These are phyloP conservation scores for Arthrobotrys iridis DNA, from an alignment of 2,329 filamentous ascomycete species.

Conservation along the genomic window DNA sequence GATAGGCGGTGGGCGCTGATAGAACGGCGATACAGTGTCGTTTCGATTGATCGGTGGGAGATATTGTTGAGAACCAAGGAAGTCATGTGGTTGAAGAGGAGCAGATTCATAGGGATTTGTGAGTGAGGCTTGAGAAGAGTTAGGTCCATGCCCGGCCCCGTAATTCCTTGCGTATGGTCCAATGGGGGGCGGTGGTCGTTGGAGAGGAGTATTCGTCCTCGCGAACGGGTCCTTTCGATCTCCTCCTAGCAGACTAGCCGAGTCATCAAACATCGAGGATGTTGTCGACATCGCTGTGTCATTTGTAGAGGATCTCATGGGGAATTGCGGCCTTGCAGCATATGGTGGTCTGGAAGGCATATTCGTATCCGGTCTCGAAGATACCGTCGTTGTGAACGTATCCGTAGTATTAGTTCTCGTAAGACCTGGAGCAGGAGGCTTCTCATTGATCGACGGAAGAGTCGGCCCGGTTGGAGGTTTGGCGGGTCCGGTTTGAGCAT, in stretches of 20 bases:
- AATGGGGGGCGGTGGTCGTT: slow-evolving; percentile 37
- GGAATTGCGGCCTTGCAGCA: slow-evolving; percentile 32
- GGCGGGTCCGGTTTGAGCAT: slow-evolving; percentile 1
- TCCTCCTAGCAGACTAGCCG: slow-evolving; percentile 17
- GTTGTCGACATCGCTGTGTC: slow-evolving; percentile 17
- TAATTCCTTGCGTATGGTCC: slow-evolving; percentile 39
- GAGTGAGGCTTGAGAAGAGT: slow-evolving; percentile 40
- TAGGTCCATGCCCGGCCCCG: slow-evolving; percentile 7
- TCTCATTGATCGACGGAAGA: slow-evolving; percentile 35
- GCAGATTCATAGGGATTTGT: slow-evolving; percentile 47
- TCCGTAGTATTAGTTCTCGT: slow-evolving; percentile 51
- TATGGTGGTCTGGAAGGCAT: slow-evolving; percentile 44
- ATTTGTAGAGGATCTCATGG: slow-evolving; percentile 22
- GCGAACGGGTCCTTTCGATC: slow-evolving; percentile 40
- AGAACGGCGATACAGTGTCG: slow-evolving; percentile 46
- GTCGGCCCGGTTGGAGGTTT: slow-evolving; percentile 21
- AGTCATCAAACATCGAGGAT: slow-evolving; percentile 36
- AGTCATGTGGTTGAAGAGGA: slow-evolving; percentile 45
- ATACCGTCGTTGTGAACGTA: slow-evolving; percentile 51
- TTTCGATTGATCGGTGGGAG: slow-evolving; percentile 42
- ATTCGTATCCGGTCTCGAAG: slow-evolving; percentile 37
- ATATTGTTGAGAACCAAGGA: slow-evolving; percentile 31
- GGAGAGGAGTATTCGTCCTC: slow-evolving; percentile 42
- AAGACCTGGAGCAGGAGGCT: slow-evolving; percentile 29
- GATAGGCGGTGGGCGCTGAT: slow-evolving; percentile 34